phyloP scores from a whole-genome alignment of 2,329 filamentous ascomycete genomes.

The Colletotrichum melonis region DNA sequence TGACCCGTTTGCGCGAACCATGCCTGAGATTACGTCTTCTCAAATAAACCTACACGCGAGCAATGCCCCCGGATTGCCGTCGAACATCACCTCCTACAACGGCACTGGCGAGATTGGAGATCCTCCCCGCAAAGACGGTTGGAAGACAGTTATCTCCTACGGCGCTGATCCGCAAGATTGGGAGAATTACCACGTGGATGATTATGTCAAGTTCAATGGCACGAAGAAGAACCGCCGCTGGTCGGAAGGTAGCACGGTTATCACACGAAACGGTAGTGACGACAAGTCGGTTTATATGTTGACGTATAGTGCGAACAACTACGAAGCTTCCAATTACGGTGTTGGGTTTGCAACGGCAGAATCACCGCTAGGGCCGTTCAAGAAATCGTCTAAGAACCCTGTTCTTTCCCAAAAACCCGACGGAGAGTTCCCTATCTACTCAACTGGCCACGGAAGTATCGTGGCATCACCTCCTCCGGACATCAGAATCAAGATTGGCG shows the following conservation, averaged over 20 bases:
- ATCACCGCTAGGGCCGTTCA: slow-evolving; percentile 47
- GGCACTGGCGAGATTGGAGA: slow-evolving; percentile 47
- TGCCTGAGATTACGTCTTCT: slow-evolving; percentile 46
- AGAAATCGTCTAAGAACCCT: slow-evolving; percentile 45
- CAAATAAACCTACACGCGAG: slow-evolving; percentile 43
- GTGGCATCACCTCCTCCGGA: slow-evolving; percentile 44
- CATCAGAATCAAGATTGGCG: slow-evolving; percentile 36
- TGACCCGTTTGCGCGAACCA: slow-evolving; percentile 45
- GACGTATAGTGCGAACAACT: slow-evolving; percentile 48
- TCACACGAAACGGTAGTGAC: slow-evolving; percentile 38
- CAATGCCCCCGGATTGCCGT: slow-evolving; percentile 41
- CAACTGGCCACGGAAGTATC: slow-evolving; percentile 48
- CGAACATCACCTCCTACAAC: slow-evolving; percentile 47
- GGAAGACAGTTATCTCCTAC: slow-evolving; percentile 50
- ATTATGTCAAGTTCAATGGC: slow-evolving; percentile 47
- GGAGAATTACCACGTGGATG: slow-evolving; percentile 50
- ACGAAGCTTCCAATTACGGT: slow-evolving; percentile 50
- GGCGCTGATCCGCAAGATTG: slow-evolving; percentile 47
- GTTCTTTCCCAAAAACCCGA: slow-evolving; percentile 45
- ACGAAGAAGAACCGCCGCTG: slow-evolving; percentile 49
- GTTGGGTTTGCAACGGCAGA: slow-evolving; percentile 47
- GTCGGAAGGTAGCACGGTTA: slow-evolving; percentile 49
- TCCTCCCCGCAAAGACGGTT: slow-evolving; percentile 49
- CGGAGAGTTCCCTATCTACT: slow-evolving; percentile 44
- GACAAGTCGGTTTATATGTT: slow-evolving; percentile 45